These are phyloP conservation scores for Calonectria naviculata DNA, from an alignment of 2,329 filamentous ascomycete genomes.

Conservation along the genomic window DNA sequence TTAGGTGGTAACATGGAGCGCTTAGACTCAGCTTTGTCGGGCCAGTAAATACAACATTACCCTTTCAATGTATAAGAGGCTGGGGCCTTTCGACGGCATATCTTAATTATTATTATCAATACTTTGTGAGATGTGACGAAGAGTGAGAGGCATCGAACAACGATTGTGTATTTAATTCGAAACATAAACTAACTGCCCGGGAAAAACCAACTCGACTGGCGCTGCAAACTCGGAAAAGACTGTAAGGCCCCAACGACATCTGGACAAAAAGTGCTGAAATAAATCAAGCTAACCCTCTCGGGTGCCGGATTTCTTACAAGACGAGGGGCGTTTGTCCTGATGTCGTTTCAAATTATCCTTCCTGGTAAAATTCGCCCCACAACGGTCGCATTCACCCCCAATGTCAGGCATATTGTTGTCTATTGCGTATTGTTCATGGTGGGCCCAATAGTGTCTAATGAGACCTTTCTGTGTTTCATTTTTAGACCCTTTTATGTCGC, in stretches of 20 bases:
- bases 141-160: background rate
- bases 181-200: background rate
- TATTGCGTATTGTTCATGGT: slow-evolving; percentile 4
- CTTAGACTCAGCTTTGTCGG: background rate
- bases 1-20: too few species aligned
- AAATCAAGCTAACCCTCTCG: background rate
- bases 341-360: slow-evolving; percentile 24
- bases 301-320: slow-evolving; percentile 24
- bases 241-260: background rate
- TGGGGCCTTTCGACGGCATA: too few species aligned
- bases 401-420: background rate
- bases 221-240: background rate
- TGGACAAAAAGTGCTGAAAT: background rate
- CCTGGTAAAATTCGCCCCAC: background rate
- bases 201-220: background rate
- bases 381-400: slow-evolving; percentile 11
- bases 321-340: slow-evolving; percentile 12
- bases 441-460: slow-evolving; percentile 25
- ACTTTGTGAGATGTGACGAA: too few species aligned
- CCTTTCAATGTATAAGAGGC: too few species aligned
- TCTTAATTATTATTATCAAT: too few species aligned
- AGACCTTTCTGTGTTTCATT: slow-evolving; percentile 7
- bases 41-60: background rate
- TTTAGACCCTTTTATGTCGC: background rate
- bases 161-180: background rate